Conservation (phyloP, 1,284 basidiomycete species). For the Coniferiporia sulphurascens region DNA sequence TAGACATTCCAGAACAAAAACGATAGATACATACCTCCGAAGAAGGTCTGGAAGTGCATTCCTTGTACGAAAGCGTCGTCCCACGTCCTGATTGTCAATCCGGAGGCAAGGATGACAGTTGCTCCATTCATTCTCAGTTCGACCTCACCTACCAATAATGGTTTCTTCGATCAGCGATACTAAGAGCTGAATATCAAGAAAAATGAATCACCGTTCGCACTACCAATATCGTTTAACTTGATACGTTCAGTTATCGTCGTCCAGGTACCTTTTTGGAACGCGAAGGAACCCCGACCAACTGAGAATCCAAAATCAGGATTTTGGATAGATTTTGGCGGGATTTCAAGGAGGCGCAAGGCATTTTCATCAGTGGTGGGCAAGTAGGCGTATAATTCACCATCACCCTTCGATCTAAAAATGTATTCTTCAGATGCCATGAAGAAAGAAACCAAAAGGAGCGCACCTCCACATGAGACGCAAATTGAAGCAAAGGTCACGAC, state of each 20-base stretch:
- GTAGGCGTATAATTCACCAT: conserved; percentile 30
- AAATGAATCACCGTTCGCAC: conserved; percentile 19
- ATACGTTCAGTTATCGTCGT: conserved; percentile 34
- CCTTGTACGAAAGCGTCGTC: conserved; percentile 22
- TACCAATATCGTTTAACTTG: conserved; percentile 35
- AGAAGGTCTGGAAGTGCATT: conserved; percentile 36
- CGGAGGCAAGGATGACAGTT: conserved; percentile 21
- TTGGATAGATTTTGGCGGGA: conserved; percentile 24
- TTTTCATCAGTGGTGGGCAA: conserved; percentile 24
- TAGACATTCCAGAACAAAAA: background rate
- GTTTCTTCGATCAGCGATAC: background rate
- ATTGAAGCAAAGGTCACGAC: conserved; percentile 27
- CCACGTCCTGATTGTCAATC: conserved; percentile 22
- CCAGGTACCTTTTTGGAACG: conserved; percentile 30
- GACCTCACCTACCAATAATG: conserved; percentile 22
- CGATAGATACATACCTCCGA: conserved; percentile 27
- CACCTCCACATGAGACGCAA: conserved; percentile 30
- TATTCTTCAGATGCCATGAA: background rate
- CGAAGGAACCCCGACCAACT: conserved; percentile 25
- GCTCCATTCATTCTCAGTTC: conserved; percentile 26
- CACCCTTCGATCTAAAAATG: conserved; percentile 18
- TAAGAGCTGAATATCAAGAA: background rate
- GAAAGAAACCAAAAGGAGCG: background rate
- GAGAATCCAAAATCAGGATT: conserved; percentile 29
- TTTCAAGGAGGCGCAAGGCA: conserved; percentile 19